Conservation (phyloP, 495 filamentous ascomycete genomes). For the Hypomontagnella submonticulosa region DNA sequence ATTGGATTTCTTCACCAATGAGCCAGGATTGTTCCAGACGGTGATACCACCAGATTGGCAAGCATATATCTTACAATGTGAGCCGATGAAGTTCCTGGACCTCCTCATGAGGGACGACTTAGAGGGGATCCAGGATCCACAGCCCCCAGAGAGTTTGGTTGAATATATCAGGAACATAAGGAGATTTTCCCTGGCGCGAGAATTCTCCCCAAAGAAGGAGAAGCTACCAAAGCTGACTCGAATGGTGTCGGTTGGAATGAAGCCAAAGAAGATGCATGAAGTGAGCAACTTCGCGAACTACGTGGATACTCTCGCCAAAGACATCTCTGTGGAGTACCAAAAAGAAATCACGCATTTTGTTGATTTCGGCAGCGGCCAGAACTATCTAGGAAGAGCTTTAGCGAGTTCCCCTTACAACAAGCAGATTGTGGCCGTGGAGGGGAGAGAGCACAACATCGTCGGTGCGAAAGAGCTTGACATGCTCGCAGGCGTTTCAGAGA, state of each 20-base stretch:
- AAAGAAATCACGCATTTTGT: constrained; percentile 83
- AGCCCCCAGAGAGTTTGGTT: constrained; percentile 73
- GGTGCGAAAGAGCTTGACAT: constrained; percentile 87
- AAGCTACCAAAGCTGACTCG: constrained; percentile 66
- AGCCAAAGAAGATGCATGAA: constrained; percentile 94
- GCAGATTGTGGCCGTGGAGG: constrained; percentile 91
- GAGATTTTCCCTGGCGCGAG: constrained; percentile 72
- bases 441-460: constrained; percentile 82
- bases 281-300: constrained; percentile 72
- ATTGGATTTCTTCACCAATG: constrained; percentile 92
- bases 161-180: constrained; percentile 81
- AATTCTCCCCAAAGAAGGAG: constrained; percentile 58
- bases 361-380: constrained; percentile 96
- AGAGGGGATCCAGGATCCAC: constrained; percentile 52
- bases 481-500: constrained; percentile 73
- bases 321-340: constrained; percentile 54
- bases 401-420: constrained; percentile 86
- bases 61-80: constrained; percentile 73
- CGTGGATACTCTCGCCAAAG: constrained; percentile 64
- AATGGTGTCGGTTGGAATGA: constrained; percentile 89
- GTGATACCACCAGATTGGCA: constrained; percentile 84
- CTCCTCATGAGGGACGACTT: constrained; percentile 82
- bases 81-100: constrained; percentile 79
- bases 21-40: constrained; percentile 76
- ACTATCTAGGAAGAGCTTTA: constrained; percentile 89